phyloP scores from a whole-genome alignment of 208 protist species.

The Trichomonas gallinae region DNA sequence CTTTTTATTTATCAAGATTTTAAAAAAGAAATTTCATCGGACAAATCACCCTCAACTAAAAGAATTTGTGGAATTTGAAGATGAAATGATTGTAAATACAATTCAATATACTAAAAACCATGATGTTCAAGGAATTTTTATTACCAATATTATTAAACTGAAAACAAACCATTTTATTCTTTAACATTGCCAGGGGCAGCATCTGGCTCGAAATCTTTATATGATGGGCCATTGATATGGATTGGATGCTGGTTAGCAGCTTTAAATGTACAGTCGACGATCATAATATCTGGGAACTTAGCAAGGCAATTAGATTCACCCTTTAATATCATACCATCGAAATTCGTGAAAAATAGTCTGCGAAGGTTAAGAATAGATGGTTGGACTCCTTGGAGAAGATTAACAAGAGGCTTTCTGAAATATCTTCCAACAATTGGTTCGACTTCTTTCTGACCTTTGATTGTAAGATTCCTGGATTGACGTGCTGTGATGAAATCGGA shows the following conservation, averaged over 20 bases:
- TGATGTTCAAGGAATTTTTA: too few species aligned
- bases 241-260: conserved; percentile 8
- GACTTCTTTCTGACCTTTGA: neutral
- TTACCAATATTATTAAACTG: too few species aligned
- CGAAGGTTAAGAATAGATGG: neutral
- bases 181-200: neutral
- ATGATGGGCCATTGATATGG: neutral
- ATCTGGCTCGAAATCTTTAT: neutral
- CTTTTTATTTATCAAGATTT: too few species aligned
- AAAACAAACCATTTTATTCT: neutral
- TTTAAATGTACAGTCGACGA: neutral
- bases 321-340: conserved; percentile 15
- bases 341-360: neutral
- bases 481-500: conserved; percentile 8
- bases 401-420: neutral
- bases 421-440: neutral
- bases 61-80: too few species aligned
- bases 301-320: neutral
- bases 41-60: too few species aligned
- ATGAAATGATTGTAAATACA: too few species aligned
- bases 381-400: neutral
- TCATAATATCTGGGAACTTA: neutral
- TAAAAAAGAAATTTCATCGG: too few species aligned
- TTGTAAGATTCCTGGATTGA: neutral
- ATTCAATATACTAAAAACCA: too few species aligned